Evolutionary conservation across 176 grass and related monocot genomes (phyloP), one percentile per base, ranked within the genome.

Genomic region (Secale cereale): DNA sequence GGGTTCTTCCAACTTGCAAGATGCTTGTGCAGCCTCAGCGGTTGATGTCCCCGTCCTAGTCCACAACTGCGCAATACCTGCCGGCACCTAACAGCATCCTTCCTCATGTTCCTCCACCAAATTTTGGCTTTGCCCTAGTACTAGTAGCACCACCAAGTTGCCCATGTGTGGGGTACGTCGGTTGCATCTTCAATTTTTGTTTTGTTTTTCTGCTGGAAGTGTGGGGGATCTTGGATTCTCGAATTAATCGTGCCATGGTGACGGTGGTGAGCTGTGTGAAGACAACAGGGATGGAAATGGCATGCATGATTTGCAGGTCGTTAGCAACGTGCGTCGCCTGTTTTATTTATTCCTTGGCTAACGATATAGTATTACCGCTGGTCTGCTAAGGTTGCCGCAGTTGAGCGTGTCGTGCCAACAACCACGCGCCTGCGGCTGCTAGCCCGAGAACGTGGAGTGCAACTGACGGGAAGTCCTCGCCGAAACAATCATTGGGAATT

Each of bases 121-220:
- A 79, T 4, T 73, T 84, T 88, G 86, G 82, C 52, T 50, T 74
- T 19, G 14, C 23, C 48, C 61, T 14, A 45, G 43, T 48, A 16
- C 3, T 59, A 25, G 12, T n/a, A 8, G 5, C 2, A 20, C 59
- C 36, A 30, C 59, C 36, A 30, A 6, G 59, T 22, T 8, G 29
- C 39, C 32, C 36, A 33, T 4, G 73, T 8, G 70, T 46, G 40
- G 12, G 40, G 67, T 28, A 27, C 46, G 45, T 45, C 12, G 12
- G 45, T 50, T 50, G 46, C 46, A 50, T 19, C 15, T 17, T 17
- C 7, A 17, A 17, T 50, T 50, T 50, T 50, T 17, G 46, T 50
- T 50, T 50, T 6, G 2, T 6, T 17, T 6, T 50, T 50, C 3
- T 14, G 12, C 11, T 4, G 41, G 41, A 0, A 11, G 41, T 45